A percentile compares a stretch with the other conserved stretches of the same genome.
phyloP scores from a whole-genome alignment of 129 eudicot species.

The Silybum marianum region DNA sequence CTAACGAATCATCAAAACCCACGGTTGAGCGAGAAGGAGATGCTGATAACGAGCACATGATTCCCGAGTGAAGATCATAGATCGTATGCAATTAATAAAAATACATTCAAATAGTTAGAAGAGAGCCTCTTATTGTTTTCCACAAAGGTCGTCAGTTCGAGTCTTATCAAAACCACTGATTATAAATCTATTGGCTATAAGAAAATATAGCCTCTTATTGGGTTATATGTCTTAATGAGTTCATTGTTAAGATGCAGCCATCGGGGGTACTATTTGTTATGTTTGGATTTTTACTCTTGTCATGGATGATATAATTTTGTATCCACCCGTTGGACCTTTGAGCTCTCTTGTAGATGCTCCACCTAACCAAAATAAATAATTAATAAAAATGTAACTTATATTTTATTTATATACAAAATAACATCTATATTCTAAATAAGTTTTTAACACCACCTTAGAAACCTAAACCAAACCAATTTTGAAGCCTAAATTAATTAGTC shows the following conservation, averaged over 20 bases:
- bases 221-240: background rate
- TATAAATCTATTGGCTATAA: too few species aligned
- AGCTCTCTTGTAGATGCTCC: background rate
- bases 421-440: too few species aligned
- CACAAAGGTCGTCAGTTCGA: background rate
- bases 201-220: background rate
- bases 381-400: too few species aligned
- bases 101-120: background rate
- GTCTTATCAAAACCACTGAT: background rate
- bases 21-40: constrained; percentile 52
- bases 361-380: too few species aligned
- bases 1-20: constrained; percentile 47
- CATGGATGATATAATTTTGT: background rate
- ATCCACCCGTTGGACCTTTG: background rate
- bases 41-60: constrained; percentile 64
- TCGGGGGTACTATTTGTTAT: background rate
- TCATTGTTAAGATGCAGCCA: background rate
- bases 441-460: too few species aligned
- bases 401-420: too few species aligned
- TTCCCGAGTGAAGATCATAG: constrained; percentile 45
- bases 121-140: background rate
- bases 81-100: background rate
- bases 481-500: too few species aligned
- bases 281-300: background rate
- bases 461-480: too few species aligned